Base-by-base conservation (phyloP, 2,329 filamentous ascomycete genomes). In the Fusarium kyushuense region DNA sequence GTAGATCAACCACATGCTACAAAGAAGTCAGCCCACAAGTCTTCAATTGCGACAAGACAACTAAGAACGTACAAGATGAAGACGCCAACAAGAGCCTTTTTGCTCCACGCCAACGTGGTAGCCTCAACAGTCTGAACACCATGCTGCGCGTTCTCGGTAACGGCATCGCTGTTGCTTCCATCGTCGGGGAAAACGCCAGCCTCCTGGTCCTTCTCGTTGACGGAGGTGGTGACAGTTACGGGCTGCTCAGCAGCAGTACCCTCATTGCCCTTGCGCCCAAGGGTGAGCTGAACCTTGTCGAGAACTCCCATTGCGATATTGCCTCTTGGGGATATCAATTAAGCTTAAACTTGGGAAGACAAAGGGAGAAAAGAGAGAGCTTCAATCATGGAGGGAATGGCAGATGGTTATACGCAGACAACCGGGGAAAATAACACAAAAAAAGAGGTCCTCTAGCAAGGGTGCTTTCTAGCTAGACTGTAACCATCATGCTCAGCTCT, bases 1-100 rank as follows among this genome's bases (percentile, higher is more conserved):
- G 73, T 84, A 84, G 46, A 87, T 77, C 5, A 85, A 65, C 75
- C 81, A 87, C 63, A 87, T 77, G 13, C 76, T 77, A 33, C 35
- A 17, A 36, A 13, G 9, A n/a, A 6, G 40, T 49, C 45, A 29
- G 29, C 45, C 10, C 8, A 43, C 66, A 40, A 56, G 52, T n/a
- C 12, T 30, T 32, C 13, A 45, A 38, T 23, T 14, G 27, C 17
- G 23, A 57, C n/a, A 19, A 11, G 17, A 11, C 1, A 3, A 12
- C 38, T 11, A 38, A 19, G 3, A 29, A 72, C 76, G 7, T 70
- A 80, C 79, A 75, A 67, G 56, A 76, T 30, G 12, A 82, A 82
- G 19, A 73, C 63, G 9, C 59, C 57, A n/a, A 65, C 56, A 12
- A 84, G 75, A 38, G 78, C 76, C 17, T 72, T 69, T 64, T 77